Percentiles rank a stretch among this genome's conserved stretches.
Evolutionary conservation across 257 asterid species (phyloP).

Genomic region (Catharanthus roseus): DNA sequence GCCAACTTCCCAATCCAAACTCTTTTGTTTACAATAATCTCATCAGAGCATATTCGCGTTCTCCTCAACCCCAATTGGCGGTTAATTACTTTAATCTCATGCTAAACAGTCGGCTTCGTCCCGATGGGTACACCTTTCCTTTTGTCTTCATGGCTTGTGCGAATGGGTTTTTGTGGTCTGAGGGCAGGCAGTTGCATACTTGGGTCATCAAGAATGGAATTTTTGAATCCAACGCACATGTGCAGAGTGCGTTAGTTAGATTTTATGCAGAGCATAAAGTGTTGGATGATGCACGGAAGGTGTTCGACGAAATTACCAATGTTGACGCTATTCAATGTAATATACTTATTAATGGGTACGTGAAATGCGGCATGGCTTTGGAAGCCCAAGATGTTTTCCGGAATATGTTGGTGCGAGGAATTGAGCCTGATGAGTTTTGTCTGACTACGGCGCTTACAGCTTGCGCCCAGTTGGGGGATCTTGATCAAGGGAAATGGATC

Average conservation of each 20-base stretch:
- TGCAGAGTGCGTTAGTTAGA: conserved; percentile 59
- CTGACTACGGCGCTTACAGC: conserved; percentile 55
- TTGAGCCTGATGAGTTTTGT: conserved; percentile 65
- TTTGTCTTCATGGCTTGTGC: conserved; percentile 67
- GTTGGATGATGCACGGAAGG: conserved; percentile 40
- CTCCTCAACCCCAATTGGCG: conserved; percentile 33
- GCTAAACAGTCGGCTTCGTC: conserved; percentile 31
- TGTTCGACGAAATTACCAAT: conserved; percentile 44
- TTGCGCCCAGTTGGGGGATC: conserved; percentile 47
- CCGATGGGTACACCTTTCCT: conserved; percentile 66
- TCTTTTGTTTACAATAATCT: conserved; percentile 62
- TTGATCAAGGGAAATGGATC: conserved; percentile 58
- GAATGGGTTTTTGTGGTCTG: conserved; percentile 26
- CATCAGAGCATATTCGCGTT: conserved; percentile 51
- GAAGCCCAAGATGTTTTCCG: conserved; percentile 45
- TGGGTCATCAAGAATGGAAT: conserved; percentile 53
- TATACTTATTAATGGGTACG: conserved; percentile 62
- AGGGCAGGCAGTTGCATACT: conserved; percentile 49
- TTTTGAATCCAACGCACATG: conserved; percentile 34
- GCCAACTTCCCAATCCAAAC: conserved; percentile 47
- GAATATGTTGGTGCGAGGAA: conserved; percentile 44
- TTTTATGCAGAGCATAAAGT: conserved; percentile 47
- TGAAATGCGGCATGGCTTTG: conserved; percentile 34
- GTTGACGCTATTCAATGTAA: conserved; percentile 64
- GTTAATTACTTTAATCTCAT: conserved; percentile 33